Percentiles rank a stretch among this genome's conserved stretches.
These are phyloP conservation scores for Penicillium coprophilum DNA, from an alignment of 495 filamentous ascomycete genomes.

Conservation along the genomic window DNA sequence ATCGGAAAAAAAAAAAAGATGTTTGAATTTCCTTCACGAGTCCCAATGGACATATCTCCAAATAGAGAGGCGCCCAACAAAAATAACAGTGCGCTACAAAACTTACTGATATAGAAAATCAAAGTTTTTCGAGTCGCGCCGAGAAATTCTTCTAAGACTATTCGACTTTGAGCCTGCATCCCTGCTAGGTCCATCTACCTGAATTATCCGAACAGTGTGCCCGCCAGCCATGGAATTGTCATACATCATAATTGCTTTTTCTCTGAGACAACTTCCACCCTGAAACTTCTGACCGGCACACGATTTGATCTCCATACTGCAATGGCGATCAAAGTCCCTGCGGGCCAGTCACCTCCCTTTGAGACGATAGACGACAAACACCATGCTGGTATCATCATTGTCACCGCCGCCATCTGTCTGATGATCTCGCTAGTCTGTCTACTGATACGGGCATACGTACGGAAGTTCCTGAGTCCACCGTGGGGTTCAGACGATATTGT, in stretches of 20 bases:
- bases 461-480: not conserved
- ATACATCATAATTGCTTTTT: not conserved
- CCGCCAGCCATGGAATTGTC: not conserved
- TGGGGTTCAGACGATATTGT: not conserved
- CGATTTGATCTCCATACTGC: not conserved
- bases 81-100: too few species aligned
- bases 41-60: too few species aligned
- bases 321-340: conserved; percentile 15
- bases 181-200: not conserved
- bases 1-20: too few species aligned
- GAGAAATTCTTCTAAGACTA: too few species aligned
- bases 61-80: too few species aligned
- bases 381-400: conserved; percentile 38
- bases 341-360: conserved; percentile 23
- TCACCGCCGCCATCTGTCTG: conserved; percentile 40
- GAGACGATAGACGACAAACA: conserved; percentile 24
- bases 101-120: too few species aligned
- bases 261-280: not conserved
- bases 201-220: not conserved
- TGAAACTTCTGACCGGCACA: not conserved
- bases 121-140: too few species aligned
- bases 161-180: not conserved
- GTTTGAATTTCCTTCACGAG: not conserved
- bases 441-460: conserved; percentile 5
- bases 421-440: conserved; percentile 38